phyloP scores from a whole-genome alignment of 2,329 filamentous ascomycete genomes.

The Colletotrichum sublineola region DNA sequence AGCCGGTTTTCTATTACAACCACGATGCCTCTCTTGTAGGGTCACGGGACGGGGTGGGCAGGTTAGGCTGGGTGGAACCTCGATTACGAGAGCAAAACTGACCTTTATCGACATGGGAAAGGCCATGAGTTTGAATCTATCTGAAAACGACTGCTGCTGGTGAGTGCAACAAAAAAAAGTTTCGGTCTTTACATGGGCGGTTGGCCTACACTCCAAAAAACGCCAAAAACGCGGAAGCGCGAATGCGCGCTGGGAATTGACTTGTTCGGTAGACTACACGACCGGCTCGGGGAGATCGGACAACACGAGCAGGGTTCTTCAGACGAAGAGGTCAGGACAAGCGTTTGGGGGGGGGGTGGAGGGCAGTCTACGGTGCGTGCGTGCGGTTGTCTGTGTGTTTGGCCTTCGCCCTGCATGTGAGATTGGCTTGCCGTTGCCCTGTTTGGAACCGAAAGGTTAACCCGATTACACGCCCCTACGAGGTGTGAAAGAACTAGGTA shows the following conservation, averaged over 20 bases:
- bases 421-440: neutral
- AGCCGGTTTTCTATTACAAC: neutral
- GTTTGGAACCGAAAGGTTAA: neutral
- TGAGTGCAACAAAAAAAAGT: neutral
- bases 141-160: neutral
- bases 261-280: neutral
- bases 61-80: neutral
- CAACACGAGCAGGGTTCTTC: slow-evolving; percentile 1
- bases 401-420: neutral
- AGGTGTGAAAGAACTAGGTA: neutral
- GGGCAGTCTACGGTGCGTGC: neutral
- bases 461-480: neutral
- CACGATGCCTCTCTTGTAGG: neutral
- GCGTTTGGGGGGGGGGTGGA: neutral
- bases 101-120: neutral
- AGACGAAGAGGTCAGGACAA: slow-evolving; percentile 28
- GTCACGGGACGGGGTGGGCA: neutral
- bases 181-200: neutral
- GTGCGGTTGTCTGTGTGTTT: neutral
- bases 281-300: slow-evolving; percentile 12
- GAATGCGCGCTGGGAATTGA: neutral
- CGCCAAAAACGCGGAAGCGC: neutral
- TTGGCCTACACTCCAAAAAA: neutral
- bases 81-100: neutral
- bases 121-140: neutral